Evolutionary conservation across 805 yeast species (phyloP), one percentile per base, ranked within the genome.

Genomic region (Saccharomyces mikatae): DNA sequence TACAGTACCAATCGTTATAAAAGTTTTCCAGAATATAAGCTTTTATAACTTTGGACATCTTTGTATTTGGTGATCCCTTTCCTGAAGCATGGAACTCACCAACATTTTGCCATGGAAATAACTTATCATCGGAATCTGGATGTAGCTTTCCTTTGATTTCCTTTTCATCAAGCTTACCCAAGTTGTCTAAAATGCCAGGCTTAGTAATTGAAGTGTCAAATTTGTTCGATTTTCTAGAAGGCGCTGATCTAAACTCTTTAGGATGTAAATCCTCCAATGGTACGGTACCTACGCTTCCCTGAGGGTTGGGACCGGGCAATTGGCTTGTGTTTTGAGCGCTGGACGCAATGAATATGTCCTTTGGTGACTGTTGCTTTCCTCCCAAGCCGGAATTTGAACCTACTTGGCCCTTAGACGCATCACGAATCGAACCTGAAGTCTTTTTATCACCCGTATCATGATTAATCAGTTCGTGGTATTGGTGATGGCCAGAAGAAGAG

Each of bases 1-100:
- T 87, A 79, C 82, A 82, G 69, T 83, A 86, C 75, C 84, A 77
- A 68, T 87, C 96, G 13, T 84, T 81, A 60, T 78, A 82, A 62
- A 84, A 84, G 53, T 79, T 84, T 68, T 87, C 94, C 51, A 77
- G 65, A 44, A 87, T 80, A 59, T 84, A 87, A 17, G 78, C 74
- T 63, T 81, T 82, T 46, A 86, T 69, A 2, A 71, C 66, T 30
- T 72, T 70, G 29, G 77, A 62, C 32, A 62, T 60, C 21, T 56
- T 51, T 6, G 54, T 47, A 21, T 55, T 55, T 13, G 63, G 51
- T 1, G 56, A 32, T 4, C 60, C 60, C 13, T 49, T 55, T 14
- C 64, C 65, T 2, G 61, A 48, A 1, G 68, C 49, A 49, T 56
- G 56, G 52, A 66, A 70, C 29, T 60, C 62, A 36, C 72, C 74